Percentiles rank a stretch among this genome's conserved stretches.
These are phyloP conservation scores for Penicillium sp. DNA, from an alignment of 2,329 filamentous ascomycete species.

Conservation along the genomic window DNA sequence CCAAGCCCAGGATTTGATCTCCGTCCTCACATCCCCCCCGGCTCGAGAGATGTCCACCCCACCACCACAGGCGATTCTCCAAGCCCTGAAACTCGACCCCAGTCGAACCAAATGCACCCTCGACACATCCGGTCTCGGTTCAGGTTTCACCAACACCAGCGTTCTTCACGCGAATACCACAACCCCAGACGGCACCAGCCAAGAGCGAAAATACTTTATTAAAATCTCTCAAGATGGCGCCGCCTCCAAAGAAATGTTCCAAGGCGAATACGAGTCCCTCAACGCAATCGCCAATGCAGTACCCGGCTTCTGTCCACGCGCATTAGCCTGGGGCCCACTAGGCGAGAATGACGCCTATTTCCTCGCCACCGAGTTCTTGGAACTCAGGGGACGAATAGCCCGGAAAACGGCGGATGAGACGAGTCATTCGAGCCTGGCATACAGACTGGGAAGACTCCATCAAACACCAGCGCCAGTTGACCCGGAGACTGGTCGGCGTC, in stretches of 20 bases:
- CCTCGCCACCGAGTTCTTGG: constrained; percentile 72
- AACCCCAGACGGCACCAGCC: constrained; percentile 14
- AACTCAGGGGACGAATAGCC: constrained; percentile 48
- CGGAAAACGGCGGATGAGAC: constrained; percentile 44
- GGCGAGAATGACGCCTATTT: constrained; percentile 41
- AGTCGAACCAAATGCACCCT: constrained; percentile 31
- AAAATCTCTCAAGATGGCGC: constrained; percentile 33
- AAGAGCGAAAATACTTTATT: constrained; percentile 35
- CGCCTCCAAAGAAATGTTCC: constrained; percentile 35
- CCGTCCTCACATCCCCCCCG: no score
- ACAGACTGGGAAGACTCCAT: constrained; percentile 74
- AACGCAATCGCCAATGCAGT: constrained; percentile 70
- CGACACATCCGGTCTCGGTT: constrained; percentile 34
- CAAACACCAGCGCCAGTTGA: constrained; percentile 60
- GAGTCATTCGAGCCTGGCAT: constrained; percentile 52
- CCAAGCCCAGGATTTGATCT: no score
- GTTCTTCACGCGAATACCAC: constrained; percentile 32
- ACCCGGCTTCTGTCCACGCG: constrained; percentile 68
- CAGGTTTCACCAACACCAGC: constrained; percentile 42
- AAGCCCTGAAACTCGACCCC: constrained; percentile 31
- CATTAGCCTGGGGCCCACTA: constrained; percentile 64
- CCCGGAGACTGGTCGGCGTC: constrained; percentile 34
- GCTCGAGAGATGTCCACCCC: not conserved
- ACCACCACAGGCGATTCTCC: constrained; percentile 31
- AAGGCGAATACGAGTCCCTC: constrained; percentile 75